Evolutionary conservation across 805 yeast genomes (phyloP).

Genomic region (Kuraishia ogatae): DNA sequence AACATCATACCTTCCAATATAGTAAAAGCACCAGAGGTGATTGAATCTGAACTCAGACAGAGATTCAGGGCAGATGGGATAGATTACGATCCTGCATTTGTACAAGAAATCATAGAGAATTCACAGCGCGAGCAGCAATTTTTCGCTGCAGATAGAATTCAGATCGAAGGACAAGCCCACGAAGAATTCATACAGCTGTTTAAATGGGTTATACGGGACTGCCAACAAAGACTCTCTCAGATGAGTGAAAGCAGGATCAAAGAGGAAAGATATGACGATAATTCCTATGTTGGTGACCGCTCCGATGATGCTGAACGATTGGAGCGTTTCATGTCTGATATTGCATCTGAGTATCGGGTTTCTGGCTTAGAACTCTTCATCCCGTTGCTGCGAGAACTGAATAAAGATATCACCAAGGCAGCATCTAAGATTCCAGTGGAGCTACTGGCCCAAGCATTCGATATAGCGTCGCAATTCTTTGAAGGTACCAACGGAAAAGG

Average conservation of each 20-base stretch:
- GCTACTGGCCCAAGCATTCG: constrained; percentile 26
- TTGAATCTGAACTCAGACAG: constrained; percentile 5
- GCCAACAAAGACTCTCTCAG: constrained; percentile 1
- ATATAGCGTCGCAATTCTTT: constrained; percentile 28
- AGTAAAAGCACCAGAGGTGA: constrained; percentile 8
- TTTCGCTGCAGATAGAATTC: background rate
- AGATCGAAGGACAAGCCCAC: constrained; percentile 1
- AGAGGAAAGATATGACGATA: background rate
- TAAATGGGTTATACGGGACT: constrained; percentile 2
- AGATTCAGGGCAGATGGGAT: constrained; percentile 1
- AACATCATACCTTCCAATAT: background rate
- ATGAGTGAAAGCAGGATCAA: background rate
- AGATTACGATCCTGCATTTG: constrained; percentile 4
- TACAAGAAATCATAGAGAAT: constrained; percentile 5
- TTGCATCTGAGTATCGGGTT: constrained; percentile 1
- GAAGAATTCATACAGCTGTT: constrained; percentile 2
- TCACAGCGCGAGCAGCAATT: constrained; percentile 1
- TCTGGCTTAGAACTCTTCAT: constrained; percentile 4
- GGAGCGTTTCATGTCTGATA: background rate
- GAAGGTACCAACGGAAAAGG: constrained; percentile 11
- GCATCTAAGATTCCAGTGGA: constrained; percentile 22
- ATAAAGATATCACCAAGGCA: constrained; percentile 3
- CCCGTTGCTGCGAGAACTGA: constrained; percentile 1
- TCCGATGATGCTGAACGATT: background rate
- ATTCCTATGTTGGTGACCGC: background rate